phyloP scores from a whole-genome alignment of 2,329 filamentous ascomycete genomes.

The Alternaria viburni region DNA sequence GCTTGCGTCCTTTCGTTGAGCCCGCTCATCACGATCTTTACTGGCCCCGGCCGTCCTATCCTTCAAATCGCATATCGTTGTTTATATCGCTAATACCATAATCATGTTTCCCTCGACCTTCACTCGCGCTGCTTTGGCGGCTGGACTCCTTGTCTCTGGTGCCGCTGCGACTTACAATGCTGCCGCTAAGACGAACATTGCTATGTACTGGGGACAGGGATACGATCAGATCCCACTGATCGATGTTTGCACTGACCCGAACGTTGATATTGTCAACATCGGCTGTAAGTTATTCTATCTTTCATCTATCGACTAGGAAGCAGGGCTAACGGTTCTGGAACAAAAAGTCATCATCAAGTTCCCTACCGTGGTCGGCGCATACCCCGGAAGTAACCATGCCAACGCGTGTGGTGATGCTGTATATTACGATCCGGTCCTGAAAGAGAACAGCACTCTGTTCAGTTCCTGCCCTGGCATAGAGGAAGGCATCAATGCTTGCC shows the following conservation, averaged over 20 bases:
- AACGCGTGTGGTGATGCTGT: slow-evolving; percentile 53
- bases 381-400: slow-evolving; percentile 63
- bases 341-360: slow-evolving; percentile 57
- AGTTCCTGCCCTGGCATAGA: slow-evolving; percentile 40
- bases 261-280: slow-evolving; percentile 63
- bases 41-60: slow-evolving; percentile 50
- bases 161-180: slow-evolving; percentile 51
- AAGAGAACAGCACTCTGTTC: neutral
- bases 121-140: slow-evolving; percentile 41
- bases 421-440: slow-evolving; percentile 41
- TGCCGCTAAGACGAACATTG: slow-evolving; percentile 56
- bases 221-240: slow-evolving; percentile 55
- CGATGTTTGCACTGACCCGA: slow-evolving; percentile 59
- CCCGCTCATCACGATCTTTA: slow-evolving; percentile 47
- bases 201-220: slow-evolving; percentile 64
- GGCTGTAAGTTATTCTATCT: slow-evolving; percentile 41
- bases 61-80: slow-evolving; percentile 31
- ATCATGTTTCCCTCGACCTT: slow-evolving; percentile 47
- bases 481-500: slow-evolving; percentile 40
- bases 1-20: slow-evolving; percentile 65
- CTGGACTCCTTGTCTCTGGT: slow-evolving; percentile 44
- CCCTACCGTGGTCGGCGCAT: slow-evolving; percentile 56
- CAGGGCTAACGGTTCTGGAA: neutral
- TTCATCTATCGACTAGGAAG: neutral
- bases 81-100: slow-evolving; percentile 32